Base-by-base conservation (phyloP, 805 yeast species). In the Hanseniaspora guilliermondii region DNA sequence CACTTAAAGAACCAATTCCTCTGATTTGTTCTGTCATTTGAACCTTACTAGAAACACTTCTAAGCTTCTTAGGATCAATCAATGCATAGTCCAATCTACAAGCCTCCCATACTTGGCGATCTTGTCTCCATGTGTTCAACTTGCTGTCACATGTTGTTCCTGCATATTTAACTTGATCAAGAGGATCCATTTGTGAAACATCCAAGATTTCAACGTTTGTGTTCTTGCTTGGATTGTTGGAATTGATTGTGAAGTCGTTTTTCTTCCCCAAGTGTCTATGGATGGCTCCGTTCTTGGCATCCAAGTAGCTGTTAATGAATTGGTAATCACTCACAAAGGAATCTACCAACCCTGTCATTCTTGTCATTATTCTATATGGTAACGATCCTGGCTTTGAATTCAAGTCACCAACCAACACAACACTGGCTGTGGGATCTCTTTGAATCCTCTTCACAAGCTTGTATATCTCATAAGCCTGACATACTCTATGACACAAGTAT, bases 401-500 rank as follows among this genome's bases (percentile, higher is more conserved):
- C 63, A 93, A 75, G 68, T 93, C 98, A 2, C 98, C 98, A 33
- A 89, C 96, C 53, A 88, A 80, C 32, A 93, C 76, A 0, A 86
- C 91, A 0, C 89, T 83, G 65, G 87, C 84, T 0, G 97, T 96
- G 0, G 91, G 83, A 54, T 72, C 73, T 45, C 74, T 73, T 46
- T 89, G 75, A 3, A 41, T 22, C 37, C 80, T 67, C 17, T 74
- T 73, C 0, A 85, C 80, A 36, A 88, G 57, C 50, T 79, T 76
- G 35, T 93, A 76, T 65, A 93, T 78, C 65, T 89, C 96, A 97
- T 97, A 93, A 0, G 97, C 97, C 68, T 93, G 98, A 56, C 93
- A 78, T 0, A 96, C 82, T 48, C 98, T 73, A 64, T 93, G 97
- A 60, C 96, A 85, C 3, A 81, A 73, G 64, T 93, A 93, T 2